Conservation (phyloP, 192 early-diverging fungal species). For the Haplosporangium gracile region DNA sequence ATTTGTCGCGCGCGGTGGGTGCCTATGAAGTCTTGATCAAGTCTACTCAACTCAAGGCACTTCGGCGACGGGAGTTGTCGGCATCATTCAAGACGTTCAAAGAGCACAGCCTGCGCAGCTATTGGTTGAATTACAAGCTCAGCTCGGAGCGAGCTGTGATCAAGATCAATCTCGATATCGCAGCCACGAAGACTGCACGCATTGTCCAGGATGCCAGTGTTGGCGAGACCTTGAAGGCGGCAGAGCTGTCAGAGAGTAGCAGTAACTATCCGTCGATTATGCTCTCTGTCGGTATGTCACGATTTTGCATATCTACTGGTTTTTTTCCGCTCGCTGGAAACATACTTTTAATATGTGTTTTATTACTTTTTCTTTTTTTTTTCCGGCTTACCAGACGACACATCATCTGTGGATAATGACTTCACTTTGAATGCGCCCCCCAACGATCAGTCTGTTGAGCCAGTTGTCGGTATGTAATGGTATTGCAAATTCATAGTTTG, state of each 20-base stretch:
- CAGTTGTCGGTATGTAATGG: too few relatives aligned
- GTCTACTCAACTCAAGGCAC: slow-evolving; percentile 1
- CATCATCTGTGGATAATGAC: too few relatives aligned
- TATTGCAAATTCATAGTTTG: too few relatives aligned
- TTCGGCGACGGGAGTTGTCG: slow-evolving; percentile 4
- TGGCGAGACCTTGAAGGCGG: slow-evolving; percentile 11
- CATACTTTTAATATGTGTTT: too few relatives aligned
- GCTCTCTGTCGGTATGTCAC: too few relatives aligned
- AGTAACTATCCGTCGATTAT: neutral
- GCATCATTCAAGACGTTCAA: slow-evolving; percentile 9
- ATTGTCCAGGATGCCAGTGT: slow-evolving; percentile 9
- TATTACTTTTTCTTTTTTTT: too few relatives aligned
- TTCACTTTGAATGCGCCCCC: too few relatives aligned
- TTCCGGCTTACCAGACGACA: too few relatives aligned
- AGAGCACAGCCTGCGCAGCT: slow-evolving; percentile 6
- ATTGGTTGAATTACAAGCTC: slow-evolving; percentile 12
- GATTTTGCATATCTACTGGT: too few relatives aligned
- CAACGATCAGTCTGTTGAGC: too few relatives aligned
- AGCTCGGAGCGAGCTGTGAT: slow-evolving; percentile 3
- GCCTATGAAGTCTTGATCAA: slow-evolving; percentile 11
- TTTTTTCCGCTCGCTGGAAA: too few relatives aligned
- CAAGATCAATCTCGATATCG: slow-evolving; percentile 9
- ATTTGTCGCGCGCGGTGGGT: slow-evolving; percentile 8
- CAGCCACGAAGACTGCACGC: slow-evolving; percentile 13
- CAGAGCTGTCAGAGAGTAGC: neutral